Evolutionary conservation across 208 protist species (phyloP), one percentile per base, ranked within the genome.

Genomic region (Leishmania aethiopica): DNA sequence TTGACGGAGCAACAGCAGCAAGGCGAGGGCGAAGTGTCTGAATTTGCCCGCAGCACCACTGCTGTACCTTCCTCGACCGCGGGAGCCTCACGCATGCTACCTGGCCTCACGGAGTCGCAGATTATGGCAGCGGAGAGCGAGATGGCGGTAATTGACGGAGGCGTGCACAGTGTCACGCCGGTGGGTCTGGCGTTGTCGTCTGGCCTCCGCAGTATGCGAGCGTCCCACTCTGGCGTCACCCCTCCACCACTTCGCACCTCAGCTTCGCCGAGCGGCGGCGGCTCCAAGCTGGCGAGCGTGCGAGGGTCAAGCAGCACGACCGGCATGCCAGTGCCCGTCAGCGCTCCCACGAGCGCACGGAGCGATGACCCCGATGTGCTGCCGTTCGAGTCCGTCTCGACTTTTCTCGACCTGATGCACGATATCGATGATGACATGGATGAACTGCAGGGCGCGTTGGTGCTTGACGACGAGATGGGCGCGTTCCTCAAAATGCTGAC

Each of bases 401-500:
- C 82, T 22, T 78, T 94, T 35, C 11, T 93, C 0, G 89, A 95
- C 15, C 37, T 96, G 7, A 80, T 95, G 19, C 83, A 77, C 28
- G 40, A 72, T 3, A 84, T 96, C 28, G 91, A 92, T 59, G 40
- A 28, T 0, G 88, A 94, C 66, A 92, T 95, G 81, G 84, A 90
- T 47, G 79, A 89, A 47, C 87, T 97, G 60, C 92, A 94, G 84
- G 60, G 67, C 17, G 86, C 86, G 0, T 78, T 96, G 37, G 95
- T 88, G 64, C 90, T 97, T 60, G 91, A 97, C 59, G 91, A 96
- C 78, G 95, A 97, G 79, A 95, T 96, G 84, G 86, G 87, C 4
- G 93, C 95, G 15, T 96, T 97, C 76, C 87, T 97, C 69, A 93
- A 95, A 81, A 93, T 92, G 13, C 88, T 97, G 64, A 96, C 95